Evolutionary conservation across 1,139 yeast species (phyloP), one percentile per base, ranked within the genome.

Genomic region (Debaryomyces nepalensis): DNA sequence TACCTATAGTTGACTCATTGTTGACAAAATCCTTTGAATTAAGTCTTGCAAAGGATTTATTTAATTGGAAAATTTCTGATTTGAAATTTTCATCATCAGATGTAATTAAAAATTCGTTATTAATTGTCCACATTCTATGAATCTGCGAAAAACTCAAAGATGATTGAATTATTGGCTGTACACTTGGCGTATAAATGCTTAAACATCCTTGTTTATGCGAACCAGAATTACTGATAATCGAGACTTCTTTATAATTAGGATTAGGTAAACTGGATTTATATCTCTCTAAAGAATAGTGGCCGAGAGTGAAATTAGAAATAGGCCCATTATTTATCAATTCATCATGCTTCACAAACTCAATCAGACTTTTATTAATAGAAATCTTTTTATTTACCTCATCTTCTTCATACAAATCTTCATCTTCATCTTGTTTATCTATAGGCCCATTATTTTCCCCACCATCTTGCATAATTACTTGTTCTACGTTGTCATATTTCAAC

Each of bases 81-180:
- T 82, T 84, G 37, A 65, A 69, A 49, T 80, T 80, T 10, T 71
- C 63, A 39, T 79, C 79, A 58, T 85, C 91, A 0, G 96, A 87
- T 0, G 96, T 87, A 21, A 90, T 73, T 44, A 90, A 68, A 58
- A 77, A 89, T 40, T 63, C 62, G 45, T 75, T 71, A 46, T 72
- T 64, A 26, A 84, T 60, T 31, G 88, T 84, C 87, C 93, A 85
- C 59, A 89, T 77, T 51, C 87, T 79, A 45, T 86, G 83, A 26
- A 87, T 81, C 51, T 87, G 84, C 2, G 86, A 81, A 46, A 91
- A 90, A 39, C 83, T 82, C 34, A 91, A 69, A 0, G 95, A 82
- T 4, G 88, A 79, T 40, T 81, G 79, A 29, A 89, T 81, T 0
- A 57, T 57, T 0, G 91, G 91, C 49, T 82, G 82, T 6, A 85